Percentiles rank a stretch among this genome's conserved stretches.
phyloP scores from a whole-genome alignment of 441 rosid genomes.

The Pelargonium fulgidum region DNA sequence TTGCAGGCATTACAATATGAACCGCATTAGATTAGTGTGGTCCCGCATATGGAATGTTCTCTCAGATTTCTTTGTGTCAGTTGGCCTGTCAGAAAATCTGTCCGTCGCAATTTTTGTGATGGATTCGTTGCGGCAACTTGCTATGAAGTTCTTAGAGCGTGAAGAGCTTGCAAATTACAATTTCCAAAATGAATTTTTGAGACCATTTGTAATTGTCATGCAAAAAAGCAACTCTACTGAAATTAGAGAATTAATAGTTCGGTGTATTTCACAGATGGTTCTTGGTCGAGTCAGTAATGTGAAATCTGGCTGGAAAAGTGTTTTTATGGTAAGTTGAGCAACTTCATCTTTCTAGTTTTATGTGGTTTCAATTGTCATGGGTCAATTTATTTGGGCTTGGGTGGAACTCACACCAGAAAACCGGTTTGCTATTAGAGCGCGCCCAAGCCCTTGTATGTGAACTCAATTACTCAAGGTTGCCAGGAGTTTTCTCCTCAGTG shows the following conservation, averaged over 20 bases:
- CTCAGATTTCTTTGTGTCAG: conserved; percentile 96
- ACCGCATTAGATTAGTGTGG: conserved; percentile 98
- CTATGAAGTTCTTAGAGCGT: conserved; percentile 97
- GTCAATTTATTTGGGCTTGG: neutral
- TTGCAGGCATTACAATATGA: conserved; percentile 99
- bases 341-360: neutral
- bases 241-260: conserved; percentile 88
- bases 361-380: neutral
- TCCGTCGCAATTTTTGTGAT: conserved; percentile 98
- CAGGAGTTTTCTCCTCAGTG: too few relatives aligned
- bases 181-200: conserved; percentile 93
- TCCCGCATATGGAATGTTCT: conserved; percentile 94
- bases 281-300: conserved; percentile 89
- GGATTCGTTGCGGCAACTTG: conserved; percentile 97
- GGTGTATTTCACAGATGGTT: conserved; percentile 98
- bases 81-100: conserved; percentile 95
- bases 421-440: too few relatives aligned
- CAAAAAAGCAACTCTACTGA: conserved; percentile 83
- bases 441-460: too few relatives aligned
- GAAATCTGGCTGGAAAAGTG: conserved; percentile 99
- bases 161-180: conserved; percentile 98
- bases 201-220: conserved; percentile 95
- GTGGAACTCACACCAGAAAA: too few relatives aligned
- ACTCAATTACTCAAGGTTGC: too few relatives aligned
- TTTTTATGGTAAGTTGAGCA: conserved; percentile 64